phyloP scores from a whole-genome alignment of 345 rosid genomes.

The Capsella bursapastoris region DNA sequence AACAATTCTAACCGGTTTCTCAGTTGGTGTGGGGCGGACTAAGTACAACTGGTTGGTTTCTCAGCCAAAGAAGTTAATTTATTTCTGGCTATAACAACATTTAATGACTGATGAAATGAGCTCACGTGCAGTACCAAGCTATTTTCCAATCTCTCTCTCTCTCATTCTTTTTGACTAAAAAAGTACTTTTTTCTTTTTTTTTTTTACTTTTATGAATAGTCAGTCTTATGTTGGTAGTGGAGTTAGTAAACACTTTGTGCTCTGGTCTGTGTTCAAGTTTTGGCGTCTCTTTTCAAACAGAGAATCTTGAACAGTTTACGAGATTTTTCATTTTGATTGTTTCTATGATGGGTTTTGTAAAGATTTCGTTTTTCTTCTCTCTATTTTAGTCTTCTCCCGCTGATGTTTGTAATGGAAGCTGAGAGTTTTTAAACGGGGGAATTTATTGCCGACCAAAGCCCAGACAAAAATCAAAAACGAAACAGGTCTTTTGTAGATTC shows the following conservation, averaged over 20 bases:
- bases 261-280: conserved; percentile 32
- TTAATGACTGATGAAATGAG: neutral
- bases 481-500: conserved; percentile 19
- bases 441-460: conserved; percentile 31
- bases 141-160: conserved; percentile 10
- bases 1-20: neutral
- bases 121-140: conserved; percentile 40
- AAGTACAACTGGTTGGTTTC: too few relatives aligned
- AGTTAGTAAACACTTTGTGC: conserved; percentile 41
- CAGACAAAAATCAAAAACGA: neutral
- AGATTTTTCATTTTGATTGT: conserved; percentile 19
- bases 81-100: neutral
- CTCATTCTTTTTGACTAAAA: conserved; percentile 16
- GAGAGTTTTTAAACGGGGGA: conserved; percentile 27
- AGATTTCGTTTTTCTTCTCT: neutral
- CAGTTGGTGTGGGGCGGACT: neutral
- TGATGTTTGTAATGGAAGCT: conserved; percentile 5
- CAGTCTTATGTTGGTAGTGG: conserved; percentile 29
- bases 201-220: conserved; percentile 22
- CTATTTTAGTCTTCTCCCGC: neutral
- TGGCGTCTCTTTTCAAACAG: conserved; percentile 36
- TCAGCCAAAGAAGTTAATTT: too few relatives aligned
- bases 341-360: conserved; percentile 11
- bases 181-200: conserved; percentile 8
- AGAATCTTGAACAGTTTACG: conserved; percentile 29